Conservation (phyloP, 257 asterid genomes). For the Coffea eugenioides region DNA sequence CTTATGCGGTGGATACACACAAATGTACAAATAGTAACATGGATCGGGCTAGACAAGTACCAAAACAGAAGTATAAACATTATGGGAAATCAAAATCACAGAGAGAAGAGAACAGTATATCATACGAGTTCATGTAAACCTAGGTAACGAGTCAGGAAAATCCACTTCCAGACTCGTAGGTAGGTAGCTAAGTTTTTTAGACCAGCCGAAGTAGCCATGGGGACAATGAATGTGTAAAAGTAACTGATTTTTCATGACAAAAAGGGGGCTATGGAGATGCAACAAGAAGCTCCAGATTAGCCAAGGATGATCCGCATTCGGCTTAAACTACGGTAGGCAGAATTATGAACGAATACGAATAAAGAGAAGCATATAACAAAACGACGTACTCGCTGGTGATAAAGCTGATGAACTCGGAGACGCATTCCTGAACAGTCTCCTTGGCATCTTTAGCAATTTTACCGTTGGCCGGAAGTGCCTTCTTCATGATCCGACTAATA, state of each 20-base stretch:
- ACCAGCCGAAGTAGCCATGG: background rate
- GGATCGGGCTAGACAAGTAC: background rate
- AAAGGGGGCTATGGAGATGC: background rate
- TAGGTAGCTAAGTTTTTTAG: no score
- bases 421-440: conserved; percentile 88
- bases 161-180: background rate
- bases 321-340: background rate
- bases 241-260: background rate
- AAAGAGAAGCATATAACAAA: background rate
- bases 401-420: conserved; percentile 83
- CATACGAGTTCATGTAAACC: background rate
- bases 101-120: background rate
- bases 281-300: background rate
- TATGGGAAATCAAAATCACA: background rate
- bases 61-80: background rate
- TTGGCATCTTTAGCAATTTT: conserved; percentile 83
- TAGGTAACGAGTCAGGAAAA: background rate
- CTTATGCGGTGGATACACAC: background rate
- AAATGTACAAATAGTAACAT: background rate
- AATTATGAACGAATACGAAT: background rate
- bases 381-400: conserved; percentile 73
- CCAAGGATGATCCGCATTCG: background rate
- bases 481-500: conserved; percentile 83
- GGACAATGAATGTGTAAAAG: background rate
- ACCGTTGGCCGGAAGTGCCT: conserved; percentile 73